phyloP scores from a whole-genome alignment of 331 rosid genomes.

The Spiraea crenata region DNA sequence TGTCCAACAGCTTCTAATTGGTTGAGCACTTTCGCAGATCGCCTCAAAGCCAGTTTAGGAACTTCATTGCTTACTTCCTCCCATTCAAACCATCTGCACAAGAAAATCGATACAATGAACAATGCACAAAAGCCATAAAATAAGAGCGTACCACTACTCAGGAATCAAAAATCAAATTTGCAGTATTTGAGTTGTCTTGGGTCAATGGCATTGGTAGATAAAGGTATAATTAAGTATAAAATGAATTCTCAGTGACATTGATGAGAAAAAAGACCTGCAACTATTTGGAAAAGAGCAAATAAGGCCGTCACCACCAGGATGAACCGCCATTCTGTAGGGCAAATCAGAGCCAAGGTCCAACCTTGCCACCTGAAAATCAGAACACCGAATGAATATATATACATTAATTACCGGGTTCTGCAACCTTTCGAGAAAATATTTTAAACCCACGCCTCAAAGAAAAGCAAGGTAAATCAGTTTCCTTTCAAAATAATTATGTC shows the following conservation, averaged over 20 bases:
- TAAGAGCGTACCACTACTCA: constrained; percentile 7
- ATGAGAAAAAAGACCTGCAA: constrained; percentile 55
- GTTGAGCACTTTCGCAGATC: constrained; percentile 47
- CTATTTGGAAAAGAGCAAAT: constrained; percentile 66
- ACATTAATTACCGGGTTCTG: no score
- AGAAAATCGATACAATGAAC: constrained; percentile 3
- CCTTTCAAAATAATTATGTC: no score
- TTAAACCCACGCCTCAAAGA: no score
- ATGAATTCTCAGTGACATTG: background rate
- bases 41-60: constrained; percentile 44
- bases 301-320: constrained; percentile 71
- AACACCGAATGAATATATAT: background rate
- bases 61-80: constrained; percentile 37
- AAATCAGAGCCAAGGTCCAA: constrained; percentile 58
- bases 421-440: no score
- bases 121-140: background rate
- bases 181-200: background rate
- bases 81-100: constrained; percentile 72
- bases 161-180: background rate
- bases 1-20: constrained; percentile 64
- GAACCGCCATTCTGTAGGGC: constrained; percentile 89
- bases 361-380: constrained; percentile 56
- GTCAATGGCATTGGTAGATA: background rate
- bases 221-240: background rate
- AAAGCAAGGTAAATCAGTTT: no score